Percentiles rank a stretch among this genome's conserved stretches.
phyloP scores from a whole-genome alignment of 2,329 filamentous ascomycete genomes.

The Graphilbum ipis-grandicollis region DNA sequence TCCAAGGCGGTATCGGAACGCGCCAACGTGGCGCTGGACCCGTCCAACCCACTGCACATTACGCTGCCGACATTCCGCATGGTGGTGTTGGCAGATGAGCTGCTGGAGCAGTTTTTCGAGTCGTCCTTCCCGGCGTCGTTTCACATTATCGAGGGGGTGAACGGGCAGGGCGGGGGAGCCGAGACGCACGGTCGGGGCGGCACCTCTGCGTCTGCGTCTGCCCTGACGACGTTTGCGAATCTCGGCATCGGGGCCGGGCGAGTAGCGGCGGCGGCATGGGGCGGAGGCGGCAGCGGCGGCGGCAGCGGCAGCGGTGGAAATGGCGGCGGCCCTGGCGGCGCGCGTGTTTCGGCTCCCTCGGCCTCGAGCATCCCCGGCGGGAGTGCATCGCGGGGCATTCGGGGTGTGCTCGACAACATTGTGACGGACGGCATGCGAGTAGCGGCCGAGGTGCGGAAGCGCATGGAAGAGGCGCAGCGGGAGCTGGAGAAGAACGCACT shows the following conservation, averaged over 20 bases:
- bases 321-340: not conserved
- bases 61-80: conserved; percentile 96
- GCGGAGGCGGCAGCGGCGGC: not conserved
- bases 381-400: conserved; percentile 52
- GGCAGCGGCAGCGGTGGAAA: conserved; percentile 22
- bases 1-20: conserved; percentile 55
- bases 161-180: too few relatives aligned
- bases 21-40: conserved; percentile 76
- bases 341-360: not conserved
- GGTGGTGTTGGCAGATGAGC: conserved; percentile 91
- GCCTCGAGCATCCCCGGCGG: not conserved
- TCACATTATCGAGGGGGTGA: conserved; percentile 54
- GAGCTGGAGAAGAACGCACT: conserved; percentile 65
- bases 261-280: conserved; percentile 23
- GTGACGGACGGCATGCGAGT: conserved; percentile 96
- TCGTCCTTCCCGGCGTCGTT: conserved; percentile 87
- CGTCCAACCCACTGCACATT: conserved; percentile 83
- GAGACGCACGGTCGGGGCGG: conserved; percentile 29
- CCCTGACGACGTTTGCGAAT: conserved; percentile 18
- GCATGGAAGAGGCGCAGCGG: conserved; percentile 90
- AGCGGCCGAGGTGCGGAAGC: conserved; percentile 73
- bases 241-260: conserved; percentile 18
- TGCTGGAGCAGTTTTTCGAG: conserved; percentile 94
- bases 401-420: conserved; percentile 91
- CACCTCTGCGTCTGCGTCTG: conserved; percentile 18